Evolutionary conservation across 768 basidiomycete species (phyloP), one percentile per base, ranked within the genome.

Genomic region (Lactarius hengduanensis): DNA sequence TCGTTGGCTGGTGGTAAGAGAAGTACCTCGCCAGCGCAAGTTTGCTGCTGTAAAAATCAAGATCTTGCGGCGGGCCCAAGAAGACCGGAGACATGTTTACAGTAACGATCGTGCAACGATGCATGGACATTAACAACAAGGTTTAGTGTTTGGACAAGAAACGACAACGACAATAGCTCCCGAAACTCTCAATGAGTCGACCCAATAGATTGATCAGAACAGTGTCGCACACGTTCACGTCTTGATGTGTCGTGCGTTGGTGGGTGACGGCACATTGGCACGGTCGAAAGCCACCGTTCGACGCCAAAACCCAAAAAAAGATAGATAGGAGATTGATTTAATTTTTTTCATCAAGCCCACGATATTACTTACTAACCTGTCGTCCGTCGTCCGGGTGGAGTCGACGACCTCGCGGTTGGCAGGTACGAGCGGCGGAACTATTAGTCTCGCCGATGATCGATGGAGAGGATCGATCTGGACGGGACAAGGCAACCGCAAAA

Each of bases 71-170:
- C 30, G 56, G n/a, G 56, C 4, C 34, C 34, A 22, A 30, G 56
- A 30, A 57, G 30, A 30, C 18, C 8, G 9, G 30, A 10, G 56
- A 30, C 18, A 34, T 36, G n/a, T 4, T 32, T 57, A 38, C 36
- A 38, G 36, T 38, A 36, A 22, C 34, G 8, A 57, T 32, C 32
- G 30, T 57, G 30, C 30, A 36, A 40, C 56, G 56, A 36, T 32
- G 32, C 56, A 22, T 36, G 9, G 32, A 57, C 18, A 36, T 57
- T 34, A 34, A 9, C 18, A 16, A 59, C 62, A 67, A 67, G 34
- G 66, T 67, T 67, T 67, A 67, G 58, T 59, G 66, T 67, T 50
- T 63, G 34, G 54, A 59, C 57, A 41, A 28, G 7, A 32, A 40
- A 26, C n/a, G 22, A 16, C 3, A 36, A 18, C 30, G 6, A 26